Evolutionary conservation across 495 filamentous ascomycete genomes (phyloP).

Genomic region (Thermothielavioides terrestris): DNA sequence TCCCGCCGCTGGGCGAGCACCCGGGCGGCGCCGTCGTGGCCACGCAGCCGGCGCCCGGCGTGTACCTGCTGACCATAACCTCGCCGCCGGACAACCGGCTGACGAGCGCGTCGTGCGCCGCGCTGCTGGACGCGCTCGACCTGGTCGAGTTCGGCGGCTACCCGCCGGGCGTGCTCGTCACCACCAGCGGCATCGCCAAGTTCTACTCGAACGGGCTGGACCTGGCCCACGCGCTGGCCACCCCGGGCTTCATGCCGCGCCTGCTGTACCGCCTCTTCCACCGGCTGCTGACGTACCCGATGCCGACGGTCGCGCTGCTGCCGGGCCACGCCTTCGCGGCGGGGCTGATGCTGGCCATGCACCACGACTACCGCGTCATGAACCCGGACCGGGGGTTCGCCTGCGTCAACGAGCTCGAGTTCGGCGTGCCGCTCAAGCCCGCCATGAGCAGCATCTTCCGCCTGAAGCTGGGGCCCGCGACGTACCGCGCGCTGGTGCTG

Average conservation of each 20-base stretch:
- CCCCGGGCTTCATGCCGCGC: constrained; percentile 45
- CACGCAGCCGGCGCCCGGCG: constrained; percentile 45
- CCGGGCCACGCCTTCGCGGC: constrained; percentile 80
- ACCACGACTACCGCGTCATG: constrained; percentile 74
- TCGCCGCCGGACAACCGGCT: constrained; percentile 70
- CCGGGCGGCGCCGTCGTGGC: constrained; percentile 45
- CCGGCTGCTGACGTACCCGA: constrained; percentile 59
- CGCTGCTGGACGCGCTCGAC: constrained; percentile 61
- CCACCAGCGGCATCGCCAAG: constrained; percentile 63
- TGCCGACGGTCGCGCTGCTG: constrained; percentile 71
- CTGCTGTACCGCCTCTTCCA: constrained; percentile 51
- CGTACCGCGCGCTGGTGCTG: constrained; percentile 56
- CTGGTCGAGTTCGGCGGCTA: constrained; percentile 57
- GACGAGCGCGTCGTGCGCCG: constrained; percentile 53
- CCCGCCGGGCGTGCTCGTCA: constrained; percentile 61
- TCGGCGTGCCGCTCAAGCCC: constrained; percentile 60
- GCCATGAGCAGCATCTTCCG: constrained; percentile 69
- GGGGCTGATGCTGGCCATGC: constrained; percentile 73
- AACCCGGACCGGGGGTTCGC: constrained; percentile 58
- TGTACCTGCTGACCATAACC: constrained; percentile 68
- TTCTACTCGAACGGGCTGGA: constrained; percentile 81
- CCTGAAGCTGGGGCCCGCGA: constrained; percentile 49
- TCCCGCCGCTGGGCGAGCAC: constrained; percentile 24
- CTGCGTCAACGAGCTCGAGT: constrained; percentile 72
- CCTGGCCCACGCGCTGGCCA: constrained; percentile 45